A percentile compares a stretch with the other conserved stretches of the same genome.
phyloP scores from a whole-genome alignment of 2,329 filamentous ascomycete species.

The Trichoderma polysporum region DNA sequence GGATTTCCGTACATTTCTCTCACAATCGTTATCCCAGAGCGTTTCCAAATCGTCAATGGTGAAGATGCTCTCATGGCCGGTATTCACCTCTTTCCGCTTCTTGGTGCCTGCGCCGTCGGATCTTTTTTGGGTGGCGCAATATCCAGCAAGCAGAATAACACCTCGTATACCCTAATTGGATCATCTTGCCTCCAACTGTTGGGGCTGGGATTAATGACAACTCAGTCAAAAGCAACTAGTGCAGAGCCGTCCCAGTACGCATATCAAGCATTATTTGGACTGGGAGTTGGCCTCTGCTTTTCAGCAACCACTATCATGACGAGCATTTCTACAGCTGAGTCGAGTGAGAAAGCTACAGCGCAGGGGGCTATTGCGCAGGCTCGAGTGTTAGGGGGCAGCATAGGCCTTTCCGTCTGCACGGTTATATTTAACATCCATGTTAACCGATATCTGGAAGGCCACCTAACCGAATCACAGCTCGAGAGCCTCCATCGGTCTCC shows the following conservation, averaged over 20 bases:
- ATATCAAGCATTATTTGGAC: conserved; percentile 56
- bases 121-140: conserved; percentile 56
- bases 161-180: conserved; percentile 49
- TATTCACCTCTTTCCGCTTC: conserved; percentile 57
- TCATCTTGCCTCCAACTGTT: conserved; percentile 53
- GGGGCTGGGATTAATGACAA: conserved; percentile 52
- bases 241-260: conserved; percentile 48
- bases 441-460: conserved; percentile 37
- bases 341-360: conserved; percentile 54
- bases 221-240: conserved; percentile 35
- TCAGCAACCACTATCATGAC: conserved; percentile 59
- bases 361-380: conserved; percentile 61
- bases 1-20: conserved; percentile 59
- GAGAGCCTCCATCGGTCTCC: conserved; percentile 46
- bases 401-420: conserved; percentile 60
- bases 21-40: conserved; percentile 58
- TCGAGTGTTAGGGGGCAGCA: conserved; percentile 58
- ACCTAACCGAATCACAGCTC: conserved; percentile 41
- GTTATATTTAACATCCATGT: conserved; percentile 54
- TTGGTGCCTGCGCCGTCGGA: conserved; percentile 55
- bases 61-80: conserved; percentile 55
- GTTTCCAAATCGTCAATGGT: conserved; percentile 59
- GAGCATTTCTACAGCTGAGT: conserved; percentile 49
- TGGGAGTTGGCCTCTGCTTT: conserved; percentile 60
- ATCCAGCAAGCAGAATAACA: conserved; percentile 55